Base-by-base conservation (phyloP, 192 early-diverging fungal genomes). In the Coemansia aciculifera region DNA sequence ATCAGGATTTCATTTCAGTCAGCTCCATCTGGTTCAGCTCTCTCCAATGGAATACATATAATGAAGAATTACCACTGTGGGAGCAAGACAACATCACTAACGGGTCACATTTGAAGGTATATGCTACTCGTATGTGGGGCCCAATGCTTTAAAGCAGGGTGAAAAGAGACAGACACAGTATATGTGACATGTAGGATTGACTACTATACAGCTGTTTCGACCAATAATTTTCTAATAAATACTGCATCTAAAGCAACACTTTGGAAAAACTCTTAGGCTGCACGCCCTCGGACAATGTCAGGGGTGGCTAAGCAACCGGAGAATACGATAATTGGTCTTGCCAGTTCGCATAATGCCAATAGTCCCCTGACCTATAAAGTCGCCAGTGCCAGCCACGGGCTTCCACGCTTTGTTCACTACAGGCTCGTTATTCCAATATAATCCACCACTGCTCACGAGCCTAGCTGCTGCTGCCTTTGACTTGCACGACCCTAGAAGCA, bases 381-480 rank as follows among this genome's bases (percentile, higher is more conserved):
- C 87, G 29, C 37, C 65, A 12, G 27, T 15, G 9, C 59, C 66
- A 1, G 23, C 31, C 24, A 59, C 15, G 2, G 78, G 74, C 15
- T 66, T 56, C 78, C 78, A 77, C 49, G 71, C 77, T 40, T 61
- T 66, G 36, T 85, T 75, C 7, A 15, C 17, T 3, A 75, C 64
- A 5, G 71, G 60, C 24, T 61, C 32, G 43, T 64, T 63, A 64
- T 85, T 85, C 75, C 79, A 77, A 67, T 98, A 98, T 29, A 98
- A 72, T 0, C 96, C 96, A 19, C 95, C 93, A 3, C 87, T 72
- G 32, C 86, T 86, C 59, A 90, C 85, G 32, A 94, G 75, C 49
- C 95, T 92, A 39, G 89, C 78, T 0, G 93, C 92, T 39, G 90
- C 92, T 13, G 90, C 87, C 79, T 90, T 91, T 46, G 91, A 92